Evolutionary conservation across 352 stramenopile genomes (phyloP), one percentile per base, ranked within the genome.

Genomic region (Thalassiosira hispida): DNA sequence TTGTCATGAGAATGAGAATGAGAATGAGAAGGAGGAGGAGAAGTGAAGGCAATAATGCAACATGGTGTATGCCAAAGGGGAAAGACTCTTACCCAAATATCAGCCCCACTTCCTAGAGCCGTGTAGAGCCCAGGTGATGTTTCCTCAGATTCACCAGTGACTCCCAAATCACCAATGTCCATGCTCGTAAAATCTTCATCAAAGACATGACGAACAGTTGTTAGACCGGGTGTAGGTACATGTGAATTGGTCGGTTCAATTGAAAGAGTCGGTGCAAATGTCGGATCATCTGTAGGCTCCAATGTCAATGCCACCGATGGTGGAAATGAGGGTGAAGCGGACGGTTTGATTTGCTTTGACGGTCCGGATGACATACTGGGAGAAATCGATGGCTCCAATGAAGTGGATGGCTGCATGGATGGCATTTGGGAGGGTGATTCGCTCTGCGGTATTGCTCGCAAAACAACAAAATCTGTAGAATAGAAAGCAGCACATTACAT

Each of bases 341-440:
- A 63, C 53, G 69, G 64, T 44, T 64, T 14, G 9, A 25, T 33
- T 38, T 38, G 12, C 3, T 47, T 18, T 44, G 77, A 73, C 14
- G 77, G 77, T 59, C 62, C 61, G 0, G 33, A 29, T 62, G 77
- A 78, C 0, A 75, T 31, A 55, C 47, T 71, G 6, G 70, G 65
- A 20, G 25, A 18, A 4, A 27, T 47, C 23, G 76, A 71, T 60
- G 76, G 77, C 18, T 40, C 12, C 18, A 3, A 20, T 47, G 77
- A 81, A 23, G 74, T 33, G 38, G 77, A 77, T 12, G 77, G 77
- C 14, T 20, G 29, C 47, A 59, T 63, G 16, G 77, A 85, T 42
- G 75, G 74, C 31, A 6, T 53, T 29, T 33, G 9, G 65, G 77
- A 85, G 18, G 77, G 77, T 2, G 72, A 68, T 69, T 83, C 76